Conservation (phyloP, 2,329 filamentous ascomycete species). For the Didymosphaeria variabile region DNA sequence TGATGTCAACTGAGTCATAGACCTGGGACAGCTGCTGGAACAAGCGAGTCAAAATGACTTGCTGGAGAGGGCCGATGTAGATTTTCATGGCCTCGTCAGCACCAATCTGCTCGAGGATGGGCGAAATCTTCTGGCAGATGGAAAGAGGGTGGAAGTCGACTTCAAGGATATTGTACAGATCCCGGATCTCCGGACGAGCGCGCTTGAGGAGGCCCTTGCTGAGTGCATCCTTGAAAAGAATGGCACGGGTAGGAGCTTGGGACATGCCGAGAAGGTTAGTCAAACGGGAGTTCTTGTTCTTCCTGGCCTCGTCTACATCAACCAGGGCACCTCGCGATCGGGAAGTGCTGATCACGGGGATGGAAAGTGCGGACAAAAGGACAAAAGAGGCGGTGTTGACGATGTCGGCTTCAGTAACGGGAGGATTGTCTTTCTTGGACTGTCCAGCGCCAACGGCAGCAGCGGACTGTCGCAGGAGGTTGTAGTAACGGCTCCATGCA, state of each 20-base stretch:
- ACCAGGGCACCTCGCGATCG: slow-evolving; percentile 94
- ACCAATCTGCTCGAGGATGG: slow-evolving; percentile 92
- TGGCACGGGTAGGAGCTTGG: slow-evolving; percentile 84
- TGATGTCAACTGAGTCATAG: slow-evolving; percentile 95
- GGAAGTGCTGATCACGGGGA: slow-evolving; percentile 98
- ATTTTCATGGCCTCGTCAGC: slow-evolving; percentile 95
- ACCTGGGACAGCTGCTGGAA: slow-evolving; percentile 99
- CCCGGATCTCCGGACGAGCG: slow-evolving; percentile 91
- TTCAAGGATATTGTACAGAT: slow-evolving; percentile 98
- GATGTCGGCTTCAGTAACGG: slow-evolving; percentile 86
- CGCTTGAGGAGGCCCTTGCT: slow-evolving; percentile 95
- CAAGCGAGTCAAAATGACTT: slow-evolving; percentile 96
- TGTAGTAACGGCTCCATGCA: slow-evolving; percentile 97
- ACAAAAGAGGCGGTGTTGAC: slow-evolving; percentile 96
- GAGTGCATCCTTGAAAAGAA: slow-evolving; percentile 93
- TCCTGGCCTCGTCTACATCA: slow-evolving; percentile 94
- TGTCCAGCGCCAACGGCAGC: slow-evolving; percentile 83
- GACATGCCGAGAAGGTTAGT: slow-evolving; percentile 96
- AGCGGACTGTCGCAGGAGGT: slow-evolving; percentile 89
- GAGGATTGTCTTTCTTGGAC: slow-evolving; percentile 93
- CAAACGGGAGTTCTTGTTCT: slow-evolving; percentile 98
- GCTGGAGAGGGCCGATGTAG: slow-evolving; percentile 93
- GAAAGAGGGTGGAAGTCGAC: slow-evolving; percentile 99
- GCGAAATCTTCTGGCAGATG: slow-evolving; percentile 98
- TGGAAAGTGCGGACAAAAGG: slow-evolving; percentile 92